phyloP scores from a whole-genome alignment of 2,329 filamentous ascomycete species.

The Pseudocercospora vitis region DNA sequence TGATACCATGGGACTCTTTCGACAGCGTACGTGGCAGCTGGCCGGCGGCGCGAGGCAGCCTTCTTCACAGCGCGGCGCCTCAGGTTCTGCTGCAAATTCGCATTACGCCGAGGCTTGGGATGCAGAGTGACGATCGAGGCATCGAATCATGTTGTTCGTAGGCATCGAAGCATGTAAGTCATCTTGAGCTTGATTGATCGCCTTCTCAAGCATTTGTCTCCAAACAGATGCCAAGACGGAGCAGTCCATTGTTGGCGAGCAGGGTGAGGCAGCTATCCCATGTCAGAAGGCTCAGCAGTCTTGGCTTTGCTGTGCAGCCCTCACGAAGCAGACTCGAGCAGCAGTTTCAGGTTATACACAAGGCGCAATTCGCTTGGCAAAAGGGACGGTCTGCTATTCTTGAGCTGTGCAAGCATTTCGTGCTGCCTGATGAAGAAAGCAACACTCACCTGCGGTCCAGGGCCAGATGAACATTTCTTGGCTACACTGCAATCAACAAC shows the following conservation, averaged over 20 bases:
- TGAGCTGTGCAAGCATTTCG: neutral
- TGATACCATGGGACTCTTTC: neutral
- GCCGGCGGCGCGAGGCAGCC: neutral
- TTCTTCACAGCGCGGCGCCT: neutral
- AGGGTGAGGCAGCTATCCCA: neutral
- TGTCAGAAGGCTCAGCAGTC: neutral
- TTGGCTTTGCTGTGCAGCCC: neutral
- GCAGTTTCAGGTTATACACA: neutral
- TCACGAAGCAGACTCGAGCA: neutral
- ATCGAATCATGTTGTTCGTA: neutral
- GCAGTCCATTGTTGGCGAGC: neutral
- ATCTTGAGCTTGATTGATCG: neutral
- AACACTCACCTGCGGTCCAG: neutral
- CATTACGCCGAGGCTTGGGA: neutral
- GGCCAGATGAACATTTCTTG: neutral
- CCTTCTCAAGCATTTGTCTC: neutral
- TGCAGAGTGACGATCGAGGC: neutral
- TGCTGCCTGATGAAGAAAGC: neutral
- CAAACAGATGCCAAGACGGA: constrained; percentile 5
- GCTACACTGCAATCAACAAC: neutral
- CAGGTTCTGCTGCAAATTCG: neutral
- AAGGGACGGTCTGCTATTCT: neutral
- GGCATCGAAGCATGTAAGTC: neutral
- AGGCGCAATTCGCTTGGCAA: neutral
- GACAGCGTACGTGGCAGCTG: neutral